phyloP scores from a whole-genome alignment of 225 moss, liverwort and hornwort species.

The Marchantia paleacea region DNA sequence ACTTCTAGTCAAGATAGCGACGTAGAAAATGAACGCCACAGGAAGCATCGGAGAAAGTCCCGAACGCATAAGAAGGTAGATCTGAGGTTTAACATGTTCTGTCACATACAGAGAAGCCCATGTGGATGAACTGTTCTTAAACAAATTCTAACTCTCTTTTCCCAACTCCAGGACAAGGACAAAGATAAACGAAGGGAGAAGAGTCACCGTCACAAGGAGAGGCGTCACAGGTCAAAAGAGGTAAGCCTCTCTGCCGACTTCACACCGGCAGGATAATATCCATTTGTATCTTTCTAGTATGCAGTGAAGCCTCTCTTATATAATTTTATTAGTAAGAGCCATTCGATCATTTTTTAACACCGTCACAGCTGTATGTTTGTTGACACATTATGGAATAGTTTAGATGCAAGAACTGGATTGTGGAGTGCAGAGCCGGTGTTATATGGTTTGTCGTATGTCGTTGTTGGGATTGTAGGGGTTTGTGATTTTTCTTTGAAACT shows the following conservation, averaged over 20 bases:
- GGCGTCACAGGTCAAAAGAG: conserved; percentile 72
- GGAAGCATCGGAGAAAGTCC: conserved; percentile 68
- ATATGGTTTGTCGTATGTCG: no score
- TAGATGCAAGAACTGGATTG: no score
- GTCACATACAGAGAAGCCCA: background rate
- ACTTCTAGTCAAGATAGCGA: conserved; percentile 67
- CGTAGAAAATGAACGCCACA: conserved; percentile 48
- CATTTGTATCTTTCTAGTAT: conserved; percentile 16
- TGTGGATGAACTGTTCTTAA: background rate
- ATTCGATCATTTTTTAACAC: no score
- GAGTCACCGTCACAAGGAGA: conserved; percentile 59
- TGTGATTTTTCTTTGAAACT: background rate
- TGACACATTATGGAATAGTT: no score
- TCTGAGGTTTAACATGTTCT: background rate
- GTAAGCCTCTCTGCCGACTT: conserved; percentile 52
- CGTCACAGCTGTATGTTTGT: no score
- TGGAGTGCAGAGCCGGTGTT: no score
- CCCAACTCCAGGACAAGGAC: conserved; percentile 47
- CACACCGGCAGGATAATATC: background rate
- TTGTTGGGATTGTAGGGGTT: no score
- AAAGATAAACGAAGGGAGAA: conserved; percentile 58
- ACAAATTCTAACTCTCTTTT: conserved; percentile 10
- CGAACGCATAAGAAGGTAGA: conserved; percentile 58
- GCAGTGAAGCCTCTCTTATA: background rate
- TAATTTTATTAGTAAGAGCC: no score